A percentile compares a stretch with the other conserved stretches of the same genome.
Evolutionary conservation across 2,329 filamentous ascomycete genomes (phyloP).

Genomic region (Colletotrichum theobromicola): DNA sequence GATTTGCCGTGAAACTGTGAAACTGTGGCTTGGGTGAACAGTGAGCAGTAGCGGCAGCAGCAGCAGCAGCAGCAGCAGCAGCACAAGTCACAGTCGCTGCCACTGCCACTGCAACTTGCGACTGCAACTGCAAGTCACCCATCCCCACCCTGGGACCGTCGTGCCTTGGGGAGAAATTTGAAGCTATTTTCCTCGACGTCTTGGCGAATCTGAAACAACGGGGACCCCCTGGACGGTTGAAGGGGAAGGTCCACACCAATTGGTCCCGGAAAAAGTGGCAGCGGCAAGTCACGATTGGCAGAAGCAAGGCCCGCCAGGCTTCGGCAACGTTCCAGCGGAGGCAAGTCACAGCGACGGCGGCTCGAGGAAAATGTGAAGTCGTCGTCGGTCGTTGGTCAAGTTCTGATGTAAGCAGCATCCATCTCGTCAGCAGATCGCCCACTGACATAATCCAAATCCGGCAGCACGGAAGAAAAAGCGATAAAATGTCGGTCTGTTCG

Average conservation of each 20-base stretch:
- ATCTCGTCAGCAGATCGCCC: neutral
- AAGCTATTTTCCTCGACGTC: constrained; percentile 18
- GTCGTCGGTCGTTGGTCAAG: neutral
- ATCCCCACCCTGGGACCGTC: neutral
- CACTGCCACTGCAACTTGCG: neutral
- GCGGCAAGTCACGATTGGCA: neutral
- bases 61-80: neutral
- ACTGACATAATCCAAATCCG: neutral
- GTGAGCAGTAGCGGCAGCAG: neutral
- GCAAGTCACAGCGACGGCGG: neutral
- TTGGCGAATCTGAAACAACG: constrained; percentile 21
- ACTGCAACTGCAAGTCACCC: neutral
- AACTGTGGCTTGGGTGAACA: neutral
- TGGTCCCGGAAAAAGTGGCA: neutral
- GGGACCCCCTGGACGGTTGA: neutral
- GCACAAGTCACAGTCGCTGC: neutral
- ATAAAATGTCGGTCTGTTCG: constrained; percentile 11
- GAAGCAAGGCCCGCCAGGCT: neutral
- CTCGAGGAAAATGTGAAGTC: neutral
- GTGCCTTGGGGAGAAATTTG: constrained; percentile 6
- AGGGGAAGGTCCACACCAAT: neutral
- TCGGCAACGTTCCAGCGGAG: neutral
- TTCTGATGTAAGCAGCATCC: neutral
- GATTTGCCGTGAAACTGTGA: neutral
- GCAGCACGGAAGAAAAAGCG: neutral